Conservation (phyloP, 805 yeast genomes). For the Metschnikowia kunwiensis region DNA sequence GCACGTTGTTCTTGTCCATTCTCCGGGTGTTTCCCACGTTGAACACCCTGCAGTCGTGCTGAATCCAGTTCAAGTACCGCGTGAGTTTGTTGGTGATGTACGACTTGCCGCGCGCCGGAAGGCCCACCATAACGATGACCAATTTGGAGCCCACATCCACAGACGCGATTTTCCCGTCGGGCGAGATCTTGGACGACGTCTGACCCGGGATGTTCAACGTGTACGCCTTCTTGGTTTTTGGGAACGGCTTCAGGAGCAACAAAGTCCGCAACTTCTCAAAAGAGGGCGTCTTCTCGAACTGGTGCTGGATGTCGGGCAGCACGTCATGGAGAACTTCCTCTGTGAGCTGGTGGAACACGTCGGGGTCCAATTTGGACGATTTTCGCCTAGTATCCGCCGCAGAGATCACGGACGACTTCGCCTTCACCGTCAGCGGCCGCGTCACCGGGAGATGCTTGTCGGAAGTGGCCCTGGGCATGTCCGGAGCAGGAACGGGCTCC, state of each 20-base stretch:
- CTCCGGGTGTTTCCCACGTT: constrained; percentile 95
- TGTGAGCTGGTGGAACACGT: constrained; percentile 20
- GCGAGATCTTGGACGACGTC: constrained; percentile 73
- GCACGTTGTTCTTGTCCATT: constrained; percentile 47
- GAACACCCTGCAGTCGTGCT: constrained; percentile 85
- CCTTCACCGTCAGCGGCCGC: constrained; percentile 11
- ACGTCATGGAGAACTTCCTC: constrained; percentile 34
- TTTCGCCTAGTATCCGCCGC: constrained; percentile 2
- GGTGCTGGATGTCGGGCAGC: constrained; percentile 33
- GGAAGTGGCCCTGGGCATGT: constrained; percentile 2
- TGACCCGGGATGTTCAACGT: constrained; percentile 92
- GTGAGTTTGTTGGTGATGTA: constrained; percentile 89
- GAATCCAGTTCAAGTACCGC: constrained; percentile 89
- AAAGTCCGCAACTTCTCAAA: constrained; percentile 37
- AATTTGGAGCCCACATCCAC: constrained; percentile 68
- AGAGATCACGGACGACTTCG: constrained; percentile 6
- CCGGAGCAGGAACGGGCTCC: not conserved
- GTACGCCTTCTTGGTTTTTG: constrained; percentile 58
- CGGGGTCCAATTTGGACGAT: constrained; percentile 14
- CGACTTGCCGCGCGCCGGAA: constrained; percentile 93
- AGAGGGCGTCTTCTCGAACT: constrained; percentile 41
- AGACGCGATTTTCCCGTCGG: constrained; percentile 65
- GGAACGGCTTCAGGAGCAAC: constrained; percentile 36
- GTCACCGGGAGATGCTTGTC: constrained; percentile 6
- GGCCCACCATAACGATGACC: constrained; percentile 94